Percentiles rank a stretch among this genome's conserved stretches.
These are phyloP conservation scores for Medicago arabica DNA, from an alignment of 306 rosid genomes.

Conservation along the genomic window DNA sequence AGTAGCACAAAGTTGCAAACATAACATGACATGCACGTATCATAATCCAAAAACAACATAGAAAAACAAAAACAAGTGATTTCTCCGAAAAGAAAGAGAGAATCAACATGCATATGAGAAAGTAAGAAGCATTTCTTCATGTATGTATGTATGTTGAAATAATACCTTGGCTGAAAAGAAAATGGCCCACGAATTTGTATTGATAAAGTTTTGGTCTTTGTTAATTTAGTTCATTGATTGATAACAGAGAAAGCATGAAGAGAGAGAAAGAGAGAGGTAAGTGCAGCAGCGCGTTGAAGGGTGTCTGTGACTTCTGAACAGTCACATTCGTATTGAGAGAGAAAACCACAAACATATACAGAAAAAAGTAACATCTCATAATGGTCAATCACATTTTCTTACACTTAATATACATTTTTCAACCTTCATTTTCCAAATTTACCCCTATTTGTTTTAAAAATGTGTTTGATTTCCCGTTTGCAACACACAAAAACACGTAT, in stretches of 20 bases:
- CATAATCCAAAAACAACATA: conserved; percentile 13
- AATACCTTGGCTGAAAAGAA: conserved; percentile 47
- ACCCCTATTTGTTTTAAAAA: too few species aligned
- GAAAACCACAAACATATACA: conserved; percentile 65
- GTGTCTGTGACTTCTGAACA: conserved; percentile 48
- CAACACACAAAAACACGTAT: too few species aligned
- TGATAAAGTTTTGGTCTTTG: conserved; percentile 38
- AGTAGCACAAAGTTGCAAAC: conserved; percentile 35
- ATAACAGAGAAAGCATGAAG: conserved; percentile 11
- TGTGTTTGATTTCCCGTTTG: too few species aligned
- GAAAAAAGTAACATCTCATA: conserved; percentile 26
- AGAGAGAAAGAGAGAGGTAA: conserved; percentile 25
- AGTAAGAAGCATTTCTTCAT: not conserved
- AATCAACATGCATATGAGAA: conserved; percentile 46
- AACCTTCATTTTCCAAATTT: not conserved
- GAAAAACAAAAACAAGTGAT: conserved; percentile 29
- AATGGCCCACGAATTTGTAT: conserved; percentile 43
- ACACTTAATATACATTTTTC: not conserved
- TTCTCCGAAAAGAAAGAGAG: conserved; percentile 17
- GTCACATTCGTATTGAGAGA: conserved; percentile 48
- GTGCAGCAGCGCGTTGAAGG: conserved; percentile 53
- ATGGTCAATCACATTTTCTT: conserved; percentile 42
- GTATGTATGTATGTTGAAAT: not conserved
- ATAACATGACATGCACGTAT: conserved; percentile 72
- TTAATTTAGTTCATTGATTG: conserved; percentile 37